Conservation (phyloP, 345 rosid genomes). For the Murraya paniculata region DNA sequence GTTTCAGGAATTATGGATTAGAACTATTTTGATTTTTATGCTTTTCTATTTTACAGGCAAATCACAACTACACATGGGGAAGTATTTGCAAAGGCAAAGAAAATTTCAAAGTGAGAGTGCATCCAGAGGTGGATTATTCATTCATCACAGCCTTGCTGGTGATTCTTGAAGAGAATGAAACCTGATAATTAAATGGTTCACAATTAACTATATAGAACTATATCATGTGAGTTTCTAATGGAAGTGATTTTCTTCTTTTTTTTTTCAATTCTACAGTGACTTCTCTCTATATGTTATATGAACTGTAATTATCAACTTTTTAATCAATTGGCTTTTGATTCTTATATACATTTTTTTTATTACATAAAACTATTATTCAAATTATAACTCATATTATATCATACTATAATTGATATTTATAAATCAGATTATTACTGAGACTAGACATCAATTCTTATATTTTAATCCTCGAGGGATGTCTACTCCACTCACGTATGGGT, state of each 20-base stretch:
- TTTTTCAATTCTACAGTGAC: background rate
- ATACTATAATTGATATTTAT: too few species aligned
- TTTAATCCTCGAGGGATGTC: too few species aligned
- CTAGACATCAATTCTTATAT: too few species aligned
- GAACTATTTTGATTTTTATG: too few species aligned
- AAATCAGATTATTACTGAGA: too few species aligned
- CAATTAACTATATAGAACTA: background rate
- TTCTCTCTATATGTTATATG: background rate
- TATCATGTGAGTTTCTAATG: background rate
- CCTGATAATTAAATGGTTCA: background rate
- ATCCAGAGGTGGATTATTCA: constrained; percentile 80
- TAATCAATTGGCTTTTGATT: too few species aligned
- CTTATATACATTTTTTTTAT: too few species aligned
- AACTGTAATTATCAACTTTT: background rate
- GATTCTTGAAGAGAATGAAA: constrained; percentile 55
- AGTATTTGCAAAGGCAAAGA: constrained; percentile 69
- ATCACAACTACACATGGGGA: constrained; percentile 54
- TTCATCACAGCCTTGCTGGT: constrained; percentile 65
- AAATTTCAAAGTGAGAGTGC: constrained; percentile 48
- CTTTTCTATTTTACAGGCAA: constrained; percentile 28
- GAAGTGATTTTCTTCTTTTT: background rate
- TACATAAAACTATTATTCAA: too few species aligned
- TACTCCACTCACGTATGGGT: too few species aligned
- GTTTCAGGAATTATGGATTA: background rate
- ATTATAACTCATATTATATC: too few species aligned